These are phyloP conservation scores for Lachnellula subtilissima DNA, from an alignment of 2,329 filamentous ascomycete species.

Conservation along the genomic window DNA sequence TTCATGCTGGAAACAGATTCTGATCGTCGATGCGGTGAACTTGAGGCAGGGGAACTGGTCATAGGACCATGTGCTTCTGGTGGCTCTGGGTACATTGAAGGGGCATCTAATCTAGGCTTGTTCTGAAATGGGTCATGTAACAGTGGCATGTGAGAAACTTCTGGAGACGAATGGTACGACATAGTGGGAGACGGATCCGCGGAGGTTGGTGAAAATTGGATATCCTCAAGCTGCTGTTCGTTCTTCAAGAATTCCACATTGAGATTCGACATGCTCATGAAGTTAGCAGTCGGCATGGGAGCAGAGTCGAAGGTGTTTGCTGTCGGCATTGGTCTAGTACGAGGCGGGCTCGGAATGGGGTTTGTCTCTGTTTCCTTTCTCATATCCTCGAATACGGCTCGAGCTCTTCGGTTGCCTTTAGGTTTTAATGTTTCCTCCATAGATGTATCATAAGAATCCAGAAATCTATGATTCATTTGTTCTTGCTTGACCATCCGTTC, in stretches of 20 bases:
- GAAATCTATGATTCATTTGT: slow-evolving; percentile 45
- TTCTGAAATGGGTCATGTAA: slow-evolving; percentile 41
- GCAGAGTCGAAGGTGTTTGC: slow-evolving; percentile 44
- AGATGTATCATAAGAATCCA: slow-evolving; percentile 58
- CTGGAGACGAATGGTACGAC: slow-evolving; percentile 48
- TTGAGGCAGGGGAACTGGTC: slow-evolving; percentile 13
- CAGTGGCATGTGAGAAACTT: slow-evolving; percentile 43
- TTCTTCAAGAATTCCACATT: slow-evolving; percentile 41
- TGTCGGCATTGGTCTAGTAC: slow-evolving; percentile 44
- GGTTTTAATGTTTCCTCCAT: slow-evolving; percentile 65
- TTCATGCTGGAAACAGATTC: slow-evolving; percentile 57
- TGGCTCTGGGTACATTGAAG: slow-evolving; percentile 15
- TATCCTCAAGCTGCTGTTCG: slow-evolving; percentile 17
- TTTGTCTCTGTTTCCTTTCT: slow-evolving; percentile 50
- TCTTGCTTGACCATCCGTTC: slow-evolving; percentile 35
- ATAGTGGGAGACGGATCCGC: slow-evolving; percentile 40
- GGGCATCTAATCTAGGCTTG: slow-evolving; percentile 37
- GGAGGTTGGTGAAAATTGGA: slow-evolving; percentile 26
- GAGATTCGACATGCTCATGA: slow-evolving; percentile 47
- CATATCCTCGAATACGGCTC: slow-evolving; percentile 55
- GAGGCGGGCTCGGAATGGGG: slow-evolving; percentile 52
- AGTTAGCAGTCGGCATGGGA: slow-evolving; percentile 52
- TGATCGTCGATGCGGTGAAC: slow-evolving; percentile 47
- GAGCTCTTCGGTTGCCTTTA: slow-evolving; percentile 40
- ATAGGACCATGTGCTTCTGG: slow-evolving; percentile 12